Conservation (phyloP, 176 grass and related monocot genomes). For the Echinochloa phyllopogon region DNA sequence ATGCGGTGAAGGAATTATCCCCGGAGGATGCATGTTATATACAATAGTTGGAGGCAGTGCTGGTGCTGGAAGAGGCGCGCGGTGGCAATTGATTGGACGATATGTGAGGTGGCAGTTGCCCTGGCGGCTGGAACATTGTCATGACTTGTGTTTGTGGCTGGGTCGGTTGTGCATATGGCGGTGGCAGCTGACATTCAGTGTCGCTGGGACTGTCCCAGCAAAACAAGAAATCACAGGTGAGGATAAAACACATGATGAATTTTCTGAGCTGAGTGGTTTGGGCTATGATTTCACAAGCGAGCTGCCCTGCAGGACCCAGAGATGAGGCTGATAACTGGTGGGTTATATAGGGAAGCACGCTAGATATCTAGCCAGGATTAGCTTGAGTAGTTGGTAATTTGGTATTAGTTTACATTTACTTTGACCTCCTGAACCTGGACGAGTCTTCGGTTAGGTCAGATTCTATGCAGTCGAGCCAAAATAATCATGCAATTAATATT, state of each 20-base stretch:
- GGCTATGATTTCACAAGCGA: neutral
- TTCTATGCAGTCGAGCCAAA: neutral
- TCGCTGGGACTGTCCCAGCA: conserved; percentile 25
- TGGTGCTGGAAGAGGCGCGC: neutral
- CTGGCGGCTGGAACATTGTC: neutral
- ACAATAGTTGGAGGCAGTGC: neutral
- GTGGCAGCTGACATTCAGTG: neutral
- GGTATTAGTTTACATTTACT: neutral
- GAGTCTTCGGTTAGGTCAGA: neutral
- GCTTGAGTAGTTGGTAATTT: neutral
- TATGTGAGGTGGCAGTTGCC: neutral
- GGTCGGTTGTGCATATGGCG: neutral
- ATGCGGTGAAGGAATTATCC: neutral
- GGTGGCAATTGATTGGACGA: neutral
- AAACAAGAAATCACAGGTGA: conserved; percentile 33
- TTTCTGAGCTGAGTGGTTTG: neutral
- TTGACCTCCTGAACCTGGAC: neutral
- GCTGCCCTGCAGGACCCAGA: neutral
- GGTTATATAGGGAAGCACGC: neutral
- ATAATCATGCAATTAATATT: neutral
- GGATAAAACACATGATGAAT: neutral
- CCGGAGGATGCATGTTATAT: neutral
- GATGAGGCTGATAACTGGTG: neutral
- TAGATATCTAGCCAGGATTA: neutral
- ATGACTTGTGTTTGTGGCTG: neutral